Percentiles rank a stretch among this genome's conserved stretches.
Conservation (phyloP, 768 basidiomycete species). For the Tulasnella sp. region DNA sequence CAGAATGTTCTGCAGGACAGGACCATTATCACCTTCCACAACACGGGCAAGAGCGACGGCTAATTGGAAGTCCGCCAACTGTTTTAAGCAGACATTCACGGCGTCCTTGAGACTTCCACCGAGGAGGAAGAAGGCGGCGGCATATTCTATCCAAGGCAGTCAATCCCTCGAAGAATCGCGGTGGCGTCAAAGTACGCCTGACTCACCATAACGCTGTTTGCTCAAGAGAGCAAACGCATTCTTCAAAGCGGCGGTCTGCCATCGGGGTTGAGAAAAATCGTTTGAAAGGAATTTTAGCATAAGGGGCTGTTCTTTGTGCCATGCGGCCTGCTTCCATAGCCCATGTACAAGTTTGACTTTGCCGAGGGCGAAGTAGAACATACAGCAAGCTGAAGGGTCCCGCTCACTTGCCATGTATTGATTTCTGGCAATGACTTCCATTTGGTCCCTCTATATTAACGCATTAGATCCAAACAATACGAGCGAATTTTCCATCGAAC, state of each 20-base stretch:
- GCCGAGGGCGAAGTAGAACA: constrained; percentile 91
- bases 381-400: constrained; percentile 80
- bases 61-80: constrained; percentile 83
- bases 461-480: background rate
- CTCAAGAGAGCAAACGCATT: constrained; percentile 89
- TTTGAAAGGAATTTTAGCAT: constrained; percentile 93
- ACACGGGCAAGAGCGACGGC: constrained; percentile 81
- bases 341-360: constrained; percentile 90
- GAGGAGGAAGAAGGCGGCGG: constrained; percentile 96
- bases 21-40: constrained; percentile 76
- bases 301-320: constrained; percentile 79
- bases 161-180: background rate
- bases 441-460: constrained; percentile 54
- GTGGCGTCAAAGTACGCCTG: background rate
- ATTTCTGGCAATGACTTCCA: constrained; percentile 85
- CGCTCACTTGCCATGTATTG: constrained; percentile 87
- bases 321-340: constrained; percentile 89
- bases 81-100: constrained; percentile 79
- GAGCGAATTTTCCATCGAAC: background rate
- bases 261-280: constrained; percentile 73
- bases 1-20: constrained; percentile 62
- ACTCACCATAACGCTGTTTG: constrained; percentile 85
- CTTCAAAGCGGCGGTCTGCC: constrained; percentile 90
- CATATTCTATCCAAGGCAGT: constrained; percentile 58
- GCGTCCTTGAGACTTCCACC: constrained; percentile 86